phyloP scores from a whole-genome alignment of 371 early-diverging fungal species.

The Caulochytrium protostelioides region DNA sequence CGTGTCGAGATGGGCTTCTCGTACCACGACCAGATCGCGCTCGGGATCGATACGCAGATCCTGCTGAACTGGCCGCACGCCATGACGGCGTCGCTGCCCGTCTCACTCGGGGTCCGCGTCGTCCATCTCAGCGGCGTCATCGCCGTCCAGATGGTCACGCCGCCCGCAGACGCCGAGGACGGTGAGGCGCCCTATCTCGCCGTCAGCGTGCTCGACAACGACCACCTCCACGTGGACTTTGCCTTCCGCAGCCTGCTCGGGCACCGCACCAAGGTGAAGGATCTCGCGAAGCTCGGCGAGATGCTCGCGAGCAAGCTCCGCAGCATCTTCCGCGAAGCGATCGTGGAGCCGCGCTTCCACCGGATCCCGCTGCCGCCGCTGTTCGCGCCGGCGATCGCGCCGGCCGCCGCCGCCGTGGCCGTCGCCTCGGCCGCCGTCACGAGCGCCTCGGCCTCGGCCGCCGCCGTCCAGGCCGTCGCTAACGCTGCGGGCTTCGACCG shows the following conservation, averaged over 20 bases:
- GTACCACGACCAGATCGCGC: conserved; percentile 30
- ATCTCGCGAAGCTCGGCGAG: conserved; percentile 70
- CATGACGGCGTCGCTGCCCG: conserved; percentile 67
- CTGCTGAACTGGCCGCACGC: conserved; percentile 76
- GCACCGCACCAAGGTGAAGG: conserved; percentile 77
- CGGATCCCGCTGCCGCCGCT: no score
- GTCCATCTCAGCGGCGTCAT: no score
- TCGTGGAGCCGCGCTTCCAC: conserved; percentile 21
- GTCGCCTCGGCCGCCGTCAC: no score
- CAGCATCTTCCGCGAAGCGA: conserved; percentile 30
- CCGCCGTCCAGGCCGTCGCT: no score
- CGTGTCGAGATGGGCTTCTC: conserved; percentile 47
- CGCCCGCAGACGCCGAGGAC: background rate
- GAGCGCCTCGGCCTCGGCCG: no score
- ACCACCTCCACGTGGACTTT: no score
- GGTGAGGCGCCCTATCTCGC: background rate
- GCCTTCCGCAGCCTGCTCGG: conserved; percentile 71
- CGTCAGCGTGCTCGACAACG: no score
- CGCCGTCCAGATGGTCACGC: background rate
- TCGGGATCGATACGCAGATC: conserved; percentile 37
- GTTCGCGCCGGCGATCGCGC: no score
- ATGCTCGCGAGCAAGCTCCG: conserved; percentile 51
- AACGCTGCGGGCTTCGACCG: no score
- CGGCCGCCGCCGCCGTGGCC: no score
- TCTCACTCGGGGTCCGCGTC: conserved; percentile 58